phyloP scores from a whole-genome alignment of 2,329 filamentous ascomycete genomes.

The Fusarium metavorans region DNA sequence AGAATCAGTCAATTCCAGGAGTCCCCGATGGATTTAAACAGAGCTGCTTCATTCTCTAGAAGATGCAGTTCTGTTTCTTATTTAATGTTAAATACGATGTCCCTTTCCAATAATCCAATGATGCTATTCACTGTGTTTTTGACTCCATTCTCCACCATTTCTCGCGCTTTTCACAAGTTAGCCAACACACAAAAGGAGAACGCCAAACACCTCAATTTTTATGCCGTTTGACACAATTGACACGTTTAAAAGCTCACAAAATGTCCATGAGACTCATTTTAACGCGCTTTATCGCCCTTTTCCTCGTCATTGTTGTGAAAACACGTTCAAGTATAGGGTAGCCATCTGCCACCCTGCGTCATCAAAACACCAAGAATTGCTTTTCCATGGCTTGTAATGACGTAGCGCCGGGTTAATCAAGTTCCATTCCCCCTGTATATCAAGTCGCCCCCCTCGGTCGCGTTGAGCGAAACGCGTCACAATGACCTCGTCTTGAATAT shows the following conservation, averaged over 20 bases:
- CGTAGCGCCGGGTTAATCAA: background rate
- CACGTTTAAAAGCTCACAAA: background rate
- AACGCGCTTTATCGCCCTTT: background rate
- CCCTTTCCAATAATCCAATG: background rate
- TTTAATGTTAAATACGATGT: background rate
- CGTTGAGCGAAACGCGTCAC: background rate
- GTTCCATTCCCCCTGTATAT: background rate
- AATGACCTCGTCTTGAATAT: background rate
- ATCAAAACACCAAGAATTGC: background rate
- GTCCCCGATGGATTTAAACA: background rate
- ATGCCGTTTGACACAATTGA: background rate
- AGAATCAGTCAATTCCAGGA: background rate
- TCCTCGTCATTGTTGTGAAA: background rate
- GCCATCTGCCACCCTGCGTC: background rate
- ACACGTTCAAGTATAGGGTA: background rate
- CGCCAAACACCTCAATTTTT: too few species aligned
- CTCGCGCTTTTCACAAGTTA: fast-evolving
- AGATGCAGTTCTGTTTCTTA: background rate
- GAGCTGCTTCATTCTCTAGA: background rate
- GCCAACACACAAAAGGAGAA: background rate
- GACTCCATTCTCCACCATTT: background rate
- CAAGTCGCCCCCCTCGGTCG: background rate
- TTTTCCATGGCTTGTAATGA: background rate
- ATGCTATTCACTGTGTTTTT: fast-evolving
- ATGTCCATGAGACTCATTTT: background rate